Percentiles rank a stretch among this genome's conserved stretches.
Evolutionary conservation across 208 protist genomes (phyloP).

Genomic region (Trypanosoma congolense): DNA sequence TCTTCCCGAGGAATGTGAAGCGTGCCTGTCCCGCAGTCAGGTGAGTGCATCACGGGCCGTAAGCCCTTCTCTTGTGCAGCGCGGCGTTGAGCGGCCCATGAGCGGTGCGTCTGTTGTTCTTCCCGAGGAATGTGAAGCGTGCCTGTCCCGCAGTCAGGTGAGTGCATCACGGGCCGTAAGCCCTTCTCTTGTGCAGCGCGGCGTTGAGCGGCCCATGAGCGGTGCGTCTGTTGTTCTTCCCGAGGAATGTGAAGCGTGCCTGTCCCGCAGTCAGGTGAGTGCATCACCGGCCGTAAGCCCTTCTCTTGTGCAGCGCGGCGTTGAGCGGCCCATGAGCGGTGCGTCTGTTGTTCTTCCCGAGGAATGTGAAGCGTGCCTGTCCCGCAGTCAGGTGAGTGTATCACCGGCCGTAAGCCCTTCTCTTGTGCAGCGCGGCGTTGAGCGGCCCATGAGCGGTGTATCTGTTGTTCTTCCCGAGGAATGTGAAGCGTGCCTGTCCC

Average conservation of each 20-base stretch:
- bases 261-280: background rate
- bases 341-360: background rate
- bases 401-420: background rate
- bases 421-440: background rate
- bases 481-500: background rate
- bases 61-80: background rate
- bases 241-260: background rate
- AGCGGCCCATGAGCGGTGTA: background rate
- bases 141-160: background rate
- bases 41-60: background rate
- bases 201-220: background rate
- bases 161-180: background rate
- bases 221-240: background rate
- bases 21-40: background rate
- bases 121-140: background rate
- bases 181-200: background rate
- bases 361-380: background rate
- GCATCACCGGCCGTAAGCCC: background rate
- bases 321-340: background rate
- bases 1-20: background rate
- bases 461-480: background rate
- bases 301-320: background rate
- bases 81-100: background rate
- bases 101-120: background rate
- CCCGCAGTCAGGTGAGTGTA: background rate